These are phyloP conservation scores for Agrocybe chaxingu DNA, from an alignment of 768 basidiomycete genomes.

Conservation along the genomic window DNA sequence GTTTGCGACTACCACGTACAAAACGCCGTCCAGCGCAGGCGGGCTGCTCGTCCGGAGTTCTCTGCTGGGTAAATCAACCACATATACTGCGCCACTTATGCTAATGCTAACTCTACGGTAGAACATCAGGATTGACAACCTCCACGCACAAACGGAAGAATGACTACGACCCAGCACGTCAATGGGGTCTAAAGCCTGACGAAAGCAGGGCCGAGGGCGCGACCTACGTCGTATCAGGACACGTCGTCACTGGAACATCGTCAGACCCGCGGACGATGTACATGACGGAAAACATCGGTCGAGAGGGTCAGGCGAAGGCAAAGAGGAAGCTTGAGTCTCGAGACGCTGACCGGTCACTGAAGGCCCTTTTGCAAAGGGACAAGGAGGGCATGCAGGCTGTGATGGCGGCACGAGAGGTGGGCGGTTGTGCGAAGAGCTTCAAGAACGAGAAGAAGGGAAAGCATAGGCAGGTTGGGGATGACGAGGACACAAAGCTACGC, in stretches of 20 bases:
- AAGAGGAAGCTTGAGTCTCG: conserved; percentile 56
- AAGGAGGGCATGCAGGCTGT: conserved; percentile 67
- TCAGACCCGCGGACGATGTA: conserved; percentile 43
- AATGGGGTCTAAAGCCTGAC: conserved; percentile 72
- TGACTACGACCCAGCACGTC: conserved; percentile 63
- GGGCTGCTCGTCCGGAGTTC: conserved; percentile 85
- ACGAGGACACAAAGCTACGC: conserved; percentile 16
- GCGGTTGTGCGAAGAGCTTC: conserved; percentile 15
- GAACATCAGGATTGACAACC: conserved; percentile 71
- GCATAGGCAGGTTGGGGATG: conserved; percentile 12
- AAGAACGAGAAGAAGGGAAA: conserved; percentile 6
- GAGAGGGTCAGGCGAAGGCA: conserved; percentile 76
- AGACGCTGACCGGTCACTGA: conserved; percentile 60
- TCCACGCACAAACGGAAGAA: conserved; percentile 50
- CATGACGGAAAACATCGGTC: conserved; percentile 68
- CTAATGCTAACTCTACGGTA: conserved; percentile 22
- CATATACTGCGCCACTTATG: neutral
- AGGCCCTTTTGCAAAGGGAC: conserved; percentile 59
- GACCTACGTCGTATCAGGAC: conserved; percentile 83
- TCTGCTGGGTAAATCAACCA: conserved; percentile 60
- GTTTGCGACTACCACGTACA: conserved; percentile 94
- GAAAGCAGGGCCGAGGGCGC: conserved; percentile 33
- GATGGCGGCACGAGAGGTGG: conserved; percentile 50
- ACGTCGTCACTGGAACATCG: conserved; percentile 54
- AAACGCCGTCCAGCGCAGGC: conserved; percentile 67